Percentiles rank a stretch among this genome's conserved stretches.
Evolutionary conservation across 345 rosid species (phyloP).

Genomic region (Durio zibethinus): DNA sequence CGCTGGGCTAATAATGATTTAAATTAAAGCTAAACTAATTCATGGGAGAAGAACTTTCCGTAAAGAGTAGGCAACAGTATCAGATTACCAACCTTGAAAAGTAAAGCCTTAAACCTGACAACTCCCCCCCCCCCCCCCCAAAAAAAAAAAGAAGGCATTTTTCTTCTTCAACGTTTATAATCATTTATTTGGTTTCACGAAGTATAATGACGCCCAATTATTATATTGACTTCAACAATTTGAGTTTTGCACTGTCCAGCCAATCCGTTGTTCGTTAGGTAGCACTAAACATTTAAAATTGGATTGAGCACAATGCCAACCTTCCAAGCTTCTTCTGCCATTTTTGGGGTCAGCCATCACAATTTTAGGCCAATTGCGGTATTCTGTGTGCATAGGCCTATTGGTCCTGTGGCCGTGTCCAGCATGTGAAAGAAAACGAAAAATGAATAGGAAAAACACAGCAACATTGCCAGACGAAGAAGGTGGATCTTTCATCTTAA

Average conservation of each 20-base stretch:
- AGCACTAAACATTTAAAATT: neutral
- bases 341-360: neutral
- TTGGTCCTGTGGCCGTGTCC: neutral
- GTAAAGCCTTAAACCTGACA: neutral
- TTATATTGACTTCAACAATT: neutral
- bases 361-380: neutral
- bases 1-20: neutral
- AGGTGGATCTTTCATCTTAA: neutral
- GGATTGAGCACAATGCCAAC: neutral
- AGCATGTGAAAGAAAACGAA: neutral
- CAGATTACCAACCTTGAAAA: slow-evolving; percentile 1
- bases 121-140: neutral
- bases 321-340: neutral
- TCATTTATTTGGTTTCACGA: neutral
- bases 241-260: neutral
- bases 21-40: neutral
- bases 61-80: slow-evolving; percentile 4
- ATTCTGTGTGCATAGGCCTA: neutral
- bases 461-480: neutral
- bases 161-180: neutral
- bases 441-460: neutral
- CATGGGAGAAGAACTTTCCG: neutral
- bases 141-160: neutral
- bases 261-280: neutral
- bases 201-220: too few species aligned